phyloP scores from a whole-genome alignment of 441 rosid species.

The Adansonia rubrostipa region DNA sequence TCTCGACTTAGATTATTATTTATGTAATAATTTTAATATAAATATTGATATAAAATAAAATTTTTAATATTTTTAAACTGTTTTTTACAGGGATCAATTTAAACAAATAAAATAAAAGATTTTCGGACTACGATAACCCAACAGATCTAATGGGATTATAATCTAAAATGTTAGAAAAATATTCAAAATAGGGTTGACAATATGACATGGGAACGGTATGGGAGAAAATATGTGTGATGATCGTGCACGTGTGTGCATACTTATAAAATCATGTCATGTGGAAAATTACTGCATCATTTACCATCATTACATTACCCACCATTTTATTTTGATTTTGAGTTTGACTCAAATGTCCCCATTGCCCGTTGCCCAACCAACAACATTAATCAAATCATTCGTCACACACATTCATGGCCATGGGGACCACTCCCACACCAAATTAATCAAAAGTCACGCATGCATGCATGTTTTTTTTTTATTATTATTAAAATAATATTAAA shows the following conservation, averaged over 20 bases:
- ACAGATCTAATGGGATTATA: no score
- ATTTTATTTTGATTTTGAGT: background rate
- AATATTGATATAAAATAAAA: no score
- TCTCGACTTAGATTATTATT: no score
- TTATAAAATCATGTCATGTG: slow-evolving; percentile 38
- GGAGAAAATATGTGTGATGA: slow-evolving; percentile 28
- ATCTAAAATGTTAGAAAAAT: background rate
- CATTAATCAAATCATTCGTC: background rate
- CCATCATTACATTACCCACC: slow-evolving; percentile 31
- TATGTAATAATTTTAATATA: no score
- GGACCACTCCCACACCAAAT: background rate
- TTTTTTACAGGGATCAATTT: no score
- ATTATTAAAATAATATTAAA: no score
- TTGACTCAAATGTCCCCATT: slow-evolving; percentile 29
- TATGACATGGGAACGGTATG: slow-evolving; percentile 17
- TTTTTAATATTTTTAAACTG: no score
- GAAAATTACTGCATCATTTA: background rate
- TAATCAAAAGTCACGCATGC: no score
- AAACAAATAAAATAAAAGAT: no score
- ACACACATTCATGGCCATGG: background rate
- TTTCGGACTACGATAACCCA: no score
- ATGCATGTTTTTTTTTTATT: no score
- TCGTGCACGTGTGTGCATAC: slow-evolving; percentile 48
- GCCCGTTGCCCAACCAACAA: background rate
- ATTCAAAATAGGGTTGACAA: background rate